Evolutionary conservation across 1,284 basidiomycete genomes (phyloP).

Genomic region (Mycosarcoma maydis): DNA sequence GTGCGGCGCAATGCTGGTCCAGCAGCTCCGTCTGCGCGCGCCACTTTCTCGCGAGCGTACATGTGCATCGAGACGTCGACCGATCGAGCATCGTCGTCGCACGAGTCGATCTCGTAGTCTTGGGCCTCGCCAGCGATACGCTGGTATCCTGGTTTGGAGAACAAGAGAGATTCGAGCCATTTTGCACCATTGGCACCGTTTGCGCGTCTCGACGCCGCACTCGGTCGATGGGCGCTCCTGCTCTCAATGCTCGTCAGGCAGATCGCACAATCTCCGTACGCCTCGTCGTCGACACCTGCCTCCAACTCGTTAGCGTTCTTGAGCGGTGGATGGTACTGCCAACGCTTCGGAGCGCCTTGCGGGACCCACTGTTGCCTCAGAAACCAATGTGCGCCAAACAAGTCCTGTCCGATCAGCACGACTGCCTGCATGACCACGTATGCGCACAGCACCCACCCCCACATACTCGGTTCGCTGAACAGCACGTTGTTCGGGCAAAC

Average conservation of each 20-base stretch:
- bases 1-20: no score
- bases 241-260: conserved; percentile 31
- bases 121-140: conserved; percentile 13
- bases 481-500: conserved; percentile 84
- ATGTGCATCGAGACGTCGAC: neutral
- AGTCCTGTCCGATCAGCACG: conserved; percentile 78
- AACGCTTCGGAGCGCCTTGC: conserved; percentile 6
- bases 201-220: no score
- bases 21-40: no score
- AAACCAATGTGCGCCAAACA: conserved; percentile 83
- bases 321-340: conserved; percentile 40
- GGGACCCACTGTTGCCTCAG: conserved; percentile 69
- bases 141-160: conserved; percentile 4
- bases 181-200: no score
- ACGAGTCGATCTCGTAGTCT: conserved; percentile 13
- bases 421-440: conserved; percentile 76
- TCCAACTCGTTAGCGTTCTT: conserved; percentile 4
- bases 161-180: neutral
- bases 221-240: neutral
- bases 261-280: conserved; percentile 36
- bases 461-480: conserved; percentile 77
- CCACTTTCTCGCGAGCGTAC: conserved; percentile 12
- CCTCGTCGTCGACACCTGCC: neutral
- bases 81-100: neutral
- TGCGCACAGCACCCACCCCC: conserved; percentile 75